These are phyloP conservation scores for Fusarium mundagurra DNA, from an alignment of 2,329 filamentous ascomycete species.

Conservation along the genomic window DNA sequence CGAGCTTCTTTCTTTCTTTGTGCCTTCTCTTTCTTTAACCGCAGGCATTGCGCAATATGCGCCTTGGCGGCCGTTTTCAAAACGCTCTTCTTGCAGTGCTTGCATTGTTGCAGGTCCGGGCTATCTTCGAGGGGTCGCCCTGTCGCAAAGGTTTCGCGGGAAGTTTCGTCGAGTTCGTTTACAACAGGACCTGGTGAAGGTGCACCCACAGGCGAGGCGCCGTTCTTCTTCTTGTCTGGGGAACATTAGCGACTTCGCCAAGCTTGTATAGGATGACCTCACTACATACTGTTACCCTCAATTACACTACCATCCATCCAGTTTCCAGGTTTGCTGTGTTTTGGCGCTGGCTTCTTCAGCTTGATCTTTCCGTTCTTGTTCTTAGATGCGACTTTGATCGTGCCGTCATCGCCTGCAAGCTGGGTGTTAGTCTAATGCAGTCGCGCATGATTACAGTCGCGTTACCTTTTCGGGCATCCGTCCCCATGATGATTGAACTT, in stretches of 20 bases:
- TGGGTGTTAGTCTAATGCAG: slow-evolving; percentile 28
- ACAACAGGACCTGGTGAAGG: slow-evolving; percentile 65
- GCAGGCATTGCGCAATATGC: slow-evolving; percentile 86
- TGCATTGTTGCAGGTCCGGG: slow-evolving; percentile 85
- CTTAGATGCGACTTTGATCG: slow-evolving; percentile 71
- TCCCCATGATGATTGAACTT: slow-evolving; percentile 29
- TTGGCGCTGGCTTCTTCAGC: slow-evolving; percentile 70
- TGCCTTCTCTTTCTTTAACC: slow-evolving; percentile 84
- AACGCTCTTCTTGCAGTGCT: slow-evolving; percentile 92
- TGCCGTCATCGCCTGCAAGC: slow-evolving; percentile 62
- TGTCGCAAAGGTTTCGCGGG: slow-evolving; percentile 81
- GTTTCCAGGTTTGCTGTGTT: slow-evolving; percentile 73
- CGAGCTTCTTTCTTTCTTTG: slow-evolving; percentile 80
- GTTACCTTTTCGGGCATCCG: slow-evolving; percentile 46
- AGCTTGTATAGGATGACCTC: not conserved
- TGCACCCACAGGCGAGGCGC: slow-evolving; percentile 54
- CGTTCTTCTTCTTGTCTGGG: slow-evolving; percentile 66
- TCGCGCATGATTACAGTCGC: slow-evolving; percentile 16
- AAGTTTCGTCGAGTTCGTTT: slow-evolving; percentile 77
- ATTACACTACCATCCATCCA: slow-evolving; percentile 75
- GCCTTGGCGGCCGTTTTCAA: slow-evolving; percentile 77
- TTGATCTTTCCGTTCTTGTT: slow-evolving; percentile 67
- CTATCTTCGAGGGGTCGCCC: slow-evolving; percentile 84
- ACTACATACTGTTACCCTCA: slow-evolving; percentile 66
- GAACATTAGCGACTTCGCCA: slow-evolving; percentile 6